Percentiles rank a stretch among this genome's conserved stretches.
Conservation (phyloP, 2,329 filamentous ascomycete species). For the Apiospora koreana region DNA sequence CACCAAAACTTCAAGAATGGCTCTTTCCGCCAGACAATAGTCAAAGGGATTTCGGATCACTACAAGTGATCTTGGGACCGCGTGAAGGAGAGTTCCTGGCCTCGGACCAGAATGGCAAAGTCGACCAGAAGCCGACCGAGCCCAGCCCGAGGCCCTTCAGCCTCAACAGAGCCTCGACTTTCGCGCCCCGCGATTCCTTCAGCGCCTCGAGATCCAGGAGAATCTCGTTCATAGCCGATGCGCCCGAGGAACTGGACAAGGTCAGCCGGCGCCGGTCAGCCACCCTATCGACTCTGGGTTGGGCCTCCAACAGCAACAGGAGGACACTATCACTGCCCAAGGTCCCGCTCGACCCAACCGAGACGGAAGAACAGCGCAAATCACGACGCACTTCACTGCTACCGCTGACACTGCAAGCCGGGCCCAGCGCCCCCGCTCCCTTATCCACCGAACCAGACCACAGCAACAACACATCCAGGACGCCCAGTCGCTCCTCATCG, state of each 20-base stretch:
- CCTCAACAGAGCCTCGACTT: conserved; percentile 23
- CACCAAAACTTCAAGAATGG: conserved; percentile 28
- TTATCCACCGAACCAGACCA: neutral
- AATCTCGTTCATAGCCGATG: conserved; percentile 14
- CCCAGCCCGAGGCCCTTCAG: conserved; percentile 14
- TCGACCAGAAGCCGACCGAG: conserved; percentile 24
- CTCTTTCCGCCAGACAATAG: conserved; percentile 30
- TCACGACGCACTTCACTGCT: conserved; percentile 6
- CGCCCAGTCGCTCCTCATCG: conserved; percentile 5
- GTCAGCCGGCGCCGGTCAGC: conserved; percentile 13
- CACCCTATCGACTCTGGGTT: conserved; percentile 7
- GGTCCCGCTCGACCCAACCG: neutral
- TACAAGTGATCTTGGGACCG: conserved; percentile 31
- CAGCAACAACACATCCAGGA: neutral
- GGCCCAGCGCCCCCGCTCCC: neutral
- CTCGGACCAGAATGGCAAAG: conserved; percentile 29
- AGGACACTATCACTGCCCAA: conserved; percentile 8
- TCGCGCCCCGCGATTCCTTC: conserved; percentile 14
- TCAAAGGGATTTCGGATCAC: conserved; percentile 29
- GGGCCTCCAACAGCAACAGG: neutral
- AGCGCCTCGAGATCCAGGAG: conserved; percentile 3
- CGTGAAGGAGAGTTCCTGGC: conserved; percentile 30
- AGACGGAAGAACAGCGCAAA: conserved; percentile 6
- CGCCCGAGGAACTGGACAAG: neutral
- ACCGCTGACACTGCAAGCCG: conserved; percentile 9